These are phyloP conservation scores for Penicillium bovifimosum DNA, from an alignment of 495 filamentous ascomycete species.

Conservation along the genomic window DNA sequence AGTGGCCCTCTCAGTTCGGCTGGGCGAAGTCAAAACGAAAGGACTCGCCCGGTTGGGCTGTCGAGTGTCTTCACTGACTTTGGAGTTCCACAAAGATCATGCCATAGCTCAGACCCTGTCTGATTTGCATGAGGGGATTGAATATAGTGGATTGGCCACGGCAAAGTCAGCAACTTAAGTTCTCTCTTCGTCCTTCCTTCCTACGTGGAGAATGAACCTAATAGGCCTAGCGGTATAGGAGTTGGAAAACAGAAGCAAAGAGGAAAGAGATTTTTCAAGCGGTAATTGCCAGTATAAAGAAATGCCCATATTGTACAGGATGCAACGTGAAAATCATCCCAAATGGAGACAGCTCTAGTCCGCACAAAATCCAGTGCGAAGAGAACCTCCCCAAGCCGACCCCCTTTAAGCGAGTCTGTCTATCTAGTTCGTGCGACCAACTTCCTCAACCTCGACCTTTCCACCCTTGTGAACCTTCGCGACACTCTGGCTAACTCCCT, in stretches of 20 bases:
- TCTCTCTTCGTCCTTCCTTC: background rate
- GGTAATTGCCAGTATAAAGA: slow-evolving; percentile 8
- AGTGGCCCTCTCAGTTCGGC: background rate
- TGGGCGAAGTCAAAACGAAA: background rate
- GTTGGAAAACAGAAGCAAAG: background rate
- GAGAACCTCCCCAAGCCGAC: background rate
- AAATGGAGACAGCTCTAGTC: slow-evolving; percentile 10
- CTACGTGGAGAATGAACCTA: background rate
- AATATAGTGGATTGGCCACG: background rate
- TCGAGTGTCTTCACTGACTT: background rate
- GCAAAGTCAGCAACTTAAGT: background rate
- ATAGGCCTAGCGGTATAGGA: background rate
- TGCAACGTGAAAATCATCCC: slow-evolving; percentile 10
- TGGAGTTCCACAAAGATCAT: background rate
- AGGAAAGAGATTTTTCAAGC: slow-evolving; percentile 6
- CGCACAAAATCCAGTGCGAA: slow-evolving; percentile 14
- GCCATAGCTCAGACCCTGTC: background rate
- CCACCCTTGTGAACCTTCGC: slow-evolving; percentile 61
- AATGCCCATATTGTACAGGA: slow-evolving; percentile 19
- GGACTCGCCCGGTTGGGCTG: background rate
- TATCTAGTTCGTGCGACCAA: slow-evolving; percentile 25
- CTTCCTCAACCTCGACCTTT: slow-evolving; percentile 63
- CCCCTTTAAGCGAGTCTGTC: background rate
- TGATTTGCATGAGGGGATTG: background rate
- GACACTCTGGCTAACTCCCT: slow-evolving; percentile 39